Evolutionary conservation across 331 rosid species (phyloP).

Genomic region (Quercus lobata): DNA sequence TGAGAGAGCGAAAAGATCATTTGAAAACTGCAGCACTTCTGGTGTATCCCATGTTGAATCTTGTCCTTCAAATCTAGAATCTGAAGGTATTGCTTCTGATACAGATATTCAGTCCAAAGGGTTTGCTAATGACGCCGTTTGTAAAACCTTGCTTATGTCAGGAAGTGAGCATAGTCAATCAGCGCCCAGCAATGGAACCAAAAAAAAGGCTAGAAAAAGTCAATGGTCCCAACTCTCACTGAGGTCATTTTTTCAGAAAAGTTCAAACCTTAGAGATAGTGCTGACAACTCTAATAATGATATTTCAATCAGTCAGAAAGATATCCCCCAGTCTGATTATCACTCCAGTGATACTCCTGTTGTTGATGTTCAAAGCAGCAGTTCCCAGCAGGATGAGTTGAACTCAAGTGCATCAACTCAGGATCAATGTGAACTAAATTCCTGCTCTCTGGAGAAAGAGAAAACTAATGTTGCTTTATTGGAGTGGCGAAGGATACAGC

Average conservation of each 20-base stretch:
- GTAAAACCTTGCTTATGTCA: conserved; percentile 10
- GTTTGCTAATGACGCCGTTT: conserved; percentile 26
- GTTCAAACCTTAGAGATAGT: conserved; percentile 27
- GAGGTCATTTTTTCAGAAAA: conserved; percentile 71
- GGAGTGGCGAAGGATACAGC: conserved; percentile 92
- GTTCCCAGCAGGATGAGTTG: conserved; percentile 30
- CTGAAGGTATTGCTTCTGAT: conserved; percentile 24
- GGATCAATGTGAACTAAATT: conserved; percentile 35
- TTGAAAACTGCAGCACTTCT: conserved; percentile 19
- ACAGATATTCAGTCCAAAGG: conserved; percentile 14
- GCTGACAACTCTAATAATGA: conserved; percentile 22
- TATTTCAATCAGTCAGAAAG: conserved; percentile 26
- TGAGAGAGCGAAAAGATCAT: conserved; percentile 30
- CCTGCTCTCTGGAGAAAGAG: conserved; percentile 40
- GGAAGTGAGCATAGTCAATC: conserved; percentile 26
- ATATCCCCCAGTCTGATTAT: conserved; percentile 32
- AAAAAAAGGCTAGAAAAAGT: conserved; percentile 61
- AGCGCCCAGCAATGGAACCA: conserved; percentile 24
- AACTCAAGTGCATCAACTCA: conserved; percentile 26
- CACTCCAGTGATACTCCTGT: conserved; percentile 32
- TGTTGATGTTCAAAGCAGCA: conserved; percentile 24
- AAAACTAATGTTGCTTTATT: conserved; percentile 51
- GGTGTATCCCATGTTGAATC: conserved; percentile 15
- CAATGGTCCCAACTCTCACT: conserved; percentile 74
- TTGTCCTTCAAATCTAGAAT: conserved; percentile 38